Percentiles rank a stretch among this genome's conserved stretches.
phyloP scores from a whole-genome alignment of 768 basidiomycete species.

The Omphalotus guepiniiformis region DNA sequence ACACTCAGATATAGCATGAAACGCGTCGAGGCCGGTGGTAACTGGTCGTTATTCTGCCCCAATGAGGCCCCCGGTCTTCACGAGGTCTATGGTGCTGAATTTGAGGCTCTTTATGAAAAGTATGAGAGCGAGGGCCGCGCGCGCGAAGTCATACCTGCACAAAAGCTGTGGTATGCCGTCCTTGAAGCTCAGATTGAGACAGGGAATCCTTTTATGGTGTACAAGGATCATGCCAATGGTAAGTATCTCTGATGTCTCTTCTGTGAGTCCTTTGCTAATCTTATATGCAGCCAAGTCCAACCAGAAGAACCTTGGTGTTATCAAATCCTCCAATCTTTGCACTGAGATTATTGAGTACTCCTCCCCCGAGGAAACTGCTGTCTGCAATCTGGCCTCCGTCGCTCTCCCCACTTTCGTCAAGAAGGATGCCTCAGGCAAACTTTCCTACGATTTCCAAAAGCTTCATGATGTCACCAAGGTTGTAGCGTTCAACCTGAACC shows the following conservation, averaged over 20 bases:
- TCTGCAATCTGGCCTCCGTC: slow-evolving; percentile 82
- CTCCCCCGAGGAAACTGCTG: slow-evolving; percentile 76
- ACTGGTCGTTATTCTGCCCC: slow-evolving; percentile 98
- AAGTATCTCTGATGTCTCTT: slow-evolving; percentile 17
- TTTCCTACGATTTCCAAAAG: slow-evolving; percentile 80
- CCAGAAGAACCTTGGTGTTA: slow-evolving; percentile 80
- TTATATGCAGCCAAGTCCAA: slow-evolving; percentile 62
- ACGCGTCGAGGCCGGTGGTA: slow-evolving; percentile 80
- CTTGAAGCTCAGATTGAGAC: slow-evolving; percentile 81
- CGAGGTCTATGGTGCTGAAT: slow-evolving; percentile 89
- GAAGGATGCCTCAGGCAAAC: slow-evolving; percentile 41
- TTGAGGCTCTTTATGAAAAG: slow-evolving; percentile 76
- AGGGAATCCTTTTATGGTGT: slow-evolving; percentile 76
- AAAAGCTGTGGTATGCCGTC: slow-evolving; percentile 98
- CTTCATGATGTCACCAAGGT: slow-evolving; percentile 76
- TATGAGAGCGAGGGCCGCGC: slow-evolving; percentile 91
- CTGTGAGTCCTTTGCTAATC: slow-evolving; percentile 1
- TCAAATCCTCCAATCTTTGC: slow-evolving; percentile 84
- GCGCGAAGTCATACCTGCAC: slow-evolving; percentile 80
- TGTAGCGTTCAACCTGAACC: slow-evolving; percentile 72
- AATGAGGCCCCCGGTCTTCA: slow-evolving; percentile 88
- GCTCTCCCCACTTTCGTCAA: slow-evolving; percentile 72
- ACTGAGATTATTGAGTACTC: slow-evolving; percentile 87
- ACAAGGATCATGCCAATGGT: slow-evolving; percentile 77
- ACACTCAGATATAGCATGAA: slow-evolving; percentile 68